phyloP scores from a whole-genome alignment of 1,139 yeast species.

The Hemisphaericaspora subhashii region DNA sequence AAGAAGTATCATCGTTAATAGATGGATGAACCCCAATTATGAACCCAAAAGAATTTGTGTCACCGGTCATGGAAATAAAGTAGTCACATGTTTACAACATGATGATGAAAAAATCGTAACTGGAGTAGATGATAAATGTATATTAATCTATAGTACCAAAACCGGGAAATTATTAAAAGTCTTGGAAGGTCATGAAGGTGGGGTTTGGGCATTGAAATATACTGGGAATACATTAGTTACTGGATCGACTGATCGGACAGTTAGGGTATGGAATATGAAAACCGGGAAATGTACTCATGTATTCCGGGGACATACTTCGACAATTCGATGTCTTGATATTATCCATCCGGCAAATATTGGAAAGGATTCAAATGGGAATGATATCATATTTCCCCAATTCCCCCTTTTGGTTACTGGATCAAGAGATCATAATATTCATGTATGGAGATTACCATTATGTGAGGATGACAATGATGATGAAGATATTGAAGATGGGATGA shows the following conservation, averaged over 20 bases:
- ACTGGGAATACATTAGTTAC: conserved; percentile 80
- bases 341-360: conserved; percentile 65
- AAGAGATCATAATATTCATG: conserved; percentile 83
- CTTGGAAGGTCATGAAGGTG: conserved; percentile 90
- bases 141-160: conserved; percentile 76
- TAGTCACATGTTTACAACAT: conserved; percentile 91
- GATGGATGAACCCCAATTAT: conserved; percentile 83
- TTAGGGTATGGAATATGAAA: conserved; percentile 80
- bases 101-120: conserved; percentile 90
- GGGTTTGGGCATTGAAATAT: conserved; percentile 97
- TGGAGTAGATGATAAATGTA: conserved; percentile 86
- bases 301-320: conserved; percentile 87
- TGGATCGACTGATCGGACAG: conserved; percentile 91
- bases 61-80: conserved; percentile 69
- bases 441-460: conserved; percentile 80
- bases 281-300: conserved; percentile 80
- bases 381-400: conserved; percentile 58
- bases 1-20: conserved; percentile 59
- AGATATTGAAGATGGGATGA: conserved; percentile 21
- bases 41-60: conserved; percentile 70
- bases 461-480: conserved; percentile 36
- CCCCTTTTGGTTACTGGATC: conserved; percentile 86
- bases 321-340: conserved; percentile 87
- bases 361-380: conserved; percentile 60
- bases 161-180: conserved; percentile 71